Conservation (phyloP, 1,139 yeast genomes). For the Ogataea hybrid region DNA sequence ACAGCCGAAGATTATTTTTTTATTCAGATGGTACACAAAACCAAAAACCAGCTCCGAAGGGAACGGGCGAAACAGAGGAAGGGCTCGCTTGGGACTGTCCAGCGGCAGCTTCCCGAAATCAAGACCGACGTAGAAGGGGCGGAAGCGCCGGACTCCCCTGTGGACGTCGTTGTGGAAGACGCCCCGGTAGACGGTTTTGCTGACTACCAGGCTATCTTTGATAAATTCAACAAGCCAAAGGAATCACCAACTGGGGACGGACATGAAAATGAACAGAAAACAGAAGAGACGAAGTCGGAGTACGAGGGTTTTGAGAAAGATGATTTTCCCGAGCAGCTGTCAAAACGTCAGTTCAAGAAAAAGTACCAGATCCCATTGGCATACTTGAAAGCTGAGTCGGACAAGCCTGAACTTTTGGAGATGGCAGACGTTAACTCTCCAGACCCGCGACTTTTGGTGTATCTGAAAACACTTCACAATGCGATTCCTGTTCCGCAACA, state of each 20-base stretch:
- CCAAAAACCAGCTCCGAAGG: conserved; percentile 64
- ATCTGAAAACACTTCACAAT: conserved; percentile 65
- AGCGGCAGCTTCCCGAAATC: conserved; percentile 5
- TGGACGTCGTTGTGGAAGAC: conserved; percentile 10
- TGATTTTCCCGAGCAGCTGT: conserved; percentile 14
- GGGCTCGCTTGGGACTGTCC: conserved; percentile 1
- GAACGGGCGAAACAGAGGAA: conserved; percentile 56
- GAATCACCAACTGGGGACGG: conserved; percentile 20
- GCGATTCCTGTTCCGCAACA: conserved; percentile 77
- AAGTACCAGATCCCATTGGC: conserved; percentile 64
- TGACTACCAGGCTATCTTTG: conserved; percentile 3
- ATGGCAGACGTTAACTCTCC: conserved; percentile 86
- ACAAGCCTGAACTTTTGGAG: conserved; percentile 73
- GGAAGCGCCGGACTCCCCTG: conserved; percentile 1
- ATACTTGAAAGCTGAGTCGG: conserved; percentile 57
- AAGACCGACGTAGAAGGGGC: conserved; percentile 1
- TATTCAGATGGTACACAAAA: conserved; percentile 30
- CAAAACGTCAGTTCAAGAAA: conserved; percentile 46
- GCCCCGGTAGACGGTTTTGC: conserved; percentile 1
- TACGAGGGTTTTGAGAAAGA: conserved; percentile 18
- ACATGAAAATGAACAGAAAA: conserved; percentile 13
- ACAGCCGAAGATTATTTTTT: conserved; percentile 6
- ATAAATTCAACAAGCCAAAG: conserved; percentile 1
- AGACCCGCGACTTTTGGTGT: conserved; percentile 68
- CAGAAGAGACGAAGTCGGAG: conserved; percentile 14